Base-by-base conservation (phyloP, 805 yeast species). In the Dipodascus albidus region DNA sequence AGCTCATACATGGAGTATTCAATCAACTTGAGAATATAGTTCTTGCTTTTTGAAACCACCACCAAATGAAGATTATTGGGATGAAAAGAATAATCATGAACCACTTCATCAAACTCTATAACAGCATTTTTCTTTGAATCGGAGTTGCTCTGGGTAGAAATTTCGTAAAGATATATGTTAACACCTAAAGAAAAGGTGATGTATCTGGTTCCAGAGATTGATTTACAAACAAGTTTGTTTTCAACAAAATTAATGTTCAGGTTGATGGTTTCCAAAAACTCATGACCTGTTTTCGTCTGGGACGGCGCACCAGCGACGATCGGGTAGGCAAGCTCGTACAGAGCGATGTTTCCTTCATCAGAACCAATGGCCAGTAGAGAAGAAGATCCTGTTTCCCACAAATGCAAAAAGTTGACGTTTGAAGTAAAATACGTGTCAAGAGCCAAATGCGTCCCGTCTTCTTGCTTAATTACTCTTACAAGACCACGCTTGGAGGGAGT, bases 391-490 rank as follows among this genome's bases (percentile, higher is more conserved):
- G 44, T n/a, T 6, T 38, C 44, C 44, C 44, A 38, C 6, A 38
- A 14, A 38, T 38, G 44, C n/a, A 38, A 14, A 17, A 38, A 38
- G 44, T 38, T 38, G 17, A 38, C 44, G 20, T 38, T 38, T 38
- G 44, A 38, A 14, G 17, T 17, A 8, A 17, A 38, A 38, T 38
- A 17, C 20, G 44, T 38, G 49, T 47, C 47, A 19, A 58, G 50
- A 6, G 57, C 52, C 20, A 57, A 47, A 51, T 57, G 55, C 14
- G 52, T 24, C 14, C 59, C 61, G 50, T 58, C 58, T 20, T 54
- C 54, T 35, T 60, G 62, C 15, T 54, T 48, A 33, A 60, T 58
- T n/a, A 59, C 58, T 31, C 62, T 49, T 17, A 60, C 27, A 22
- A 53, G 33, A 9, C 62, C 59, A 14, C 50, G 53, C 50, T 59